Base-by-base conservation (phyloP, 768 basidiomycete species). In the Sporobolomyces roseus region DNA sequence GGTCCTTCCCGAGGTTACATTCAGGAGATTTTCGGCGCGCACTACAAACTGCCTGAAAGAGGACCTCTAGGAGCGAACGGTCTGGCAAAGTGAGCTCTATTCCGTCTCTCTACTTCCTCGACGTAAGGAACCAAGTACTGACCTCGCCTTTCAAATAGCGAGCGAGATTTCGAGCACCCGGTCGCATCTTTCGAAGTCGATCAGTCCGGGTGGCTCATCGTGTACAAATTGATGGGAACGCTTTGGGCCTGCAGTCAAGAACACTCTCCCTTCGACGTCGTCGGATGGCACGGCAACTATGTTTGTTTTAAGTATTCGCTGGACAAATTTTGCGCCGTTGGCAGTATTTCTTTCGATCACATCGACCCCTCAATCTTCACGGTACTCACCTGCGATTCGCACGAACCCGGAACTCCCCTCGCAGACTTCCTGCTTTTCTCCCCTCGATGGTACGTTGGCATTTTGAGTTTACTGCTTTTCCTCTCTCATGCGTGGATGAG, bases 141-240 rank as follows among this genome's bases (percentile, higher is more conserved):
- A n/a, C n/a, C n/a, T n/a, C n/a, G n/a, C n/a, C n/a, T n/a, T n/a
- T n/a, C n/a, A n/a, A n/a, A n/a, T n/a, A n/a, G n/a, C 75, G 61
- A 60, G 14, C 61, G 70, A 27, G 87, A 87, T 75, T 87, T 88
- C 66, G 85, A 87, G 76, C 78, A 75, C 54, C 87, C 86, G 0
- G 76, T 87, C n/a, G 86, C 87, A 4, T 81, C 80, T 63, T 87
- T 87, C 75, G 86, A 87, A 56, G 79, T 87, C 64, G 86, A 87
- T 74, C 85, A 86, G 71, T 81, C 25, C 85, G 86, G 85, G 79
- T 84, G 72, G 81, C 83, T 79, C 32, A 61, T 63, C 41, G 45
- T 43, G 9, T 84, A 85, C 80, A 84, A 84, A 81, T 36, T 74
- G 1, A 36, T 64, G 49, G 71, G 71, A 27, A 63, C 65, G n/a